phyloP scores from a whole-genome alignment of 352 stramenopile genomes.

The Phytophthora quininea region DNA sequence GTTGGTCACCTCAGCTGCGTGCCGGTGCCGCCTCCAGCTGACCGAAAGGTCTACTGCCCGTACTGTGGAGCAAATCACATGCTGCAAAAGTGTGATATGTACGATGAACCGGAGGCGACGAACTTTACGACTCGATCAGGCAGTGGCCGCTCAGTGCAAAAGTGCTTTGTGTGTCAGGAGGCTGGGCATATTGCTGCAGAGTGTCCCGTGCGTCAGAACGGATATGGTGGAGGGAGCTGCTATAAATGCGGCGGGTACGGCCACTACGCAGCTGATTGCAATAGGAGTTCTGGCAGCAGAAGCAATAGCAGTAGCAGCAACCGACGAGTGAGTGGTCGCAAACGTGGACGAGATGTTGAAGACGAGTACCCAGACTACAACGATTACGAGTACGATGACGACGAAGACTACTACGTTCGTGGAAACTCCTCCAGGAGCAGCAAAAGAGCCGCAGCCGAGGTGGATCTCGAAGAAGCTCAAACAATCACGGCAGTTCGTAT shows the following conservation, averaged over 20 bases:
- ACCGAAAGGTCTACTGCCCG: conserved; percentile 74
- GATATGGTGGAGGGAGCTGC: conserved; percentile 55
- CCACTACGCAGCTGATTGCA: conserved; percentile 58
- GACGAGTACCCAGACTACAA: conserved; percentile 58
- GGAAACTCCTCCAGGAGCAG: conserved; percentile 31
- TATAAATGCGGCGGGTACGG: conserved; percentile 57
- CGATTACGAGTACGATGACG: conserved; percentile 42
- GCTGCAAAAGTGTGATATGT: conserved; percentile 49
- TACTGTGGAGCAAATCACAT: conserved; percentile 68
- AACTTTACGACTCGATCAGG: conserved; percentile 49
- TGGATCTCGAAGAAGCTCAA: conserved; percentile 26
- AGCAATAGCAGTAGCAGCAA: conserved; percentile 18
- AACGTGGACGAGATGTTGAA: conserved; percentile 50
- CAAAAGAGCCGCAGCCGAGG: conserved; percentile 26
- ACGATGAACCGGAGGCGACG: conserved; percentile 47
- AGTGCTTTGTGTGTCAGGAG: conserved; percentile 79
- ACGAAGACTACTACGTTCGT: conserved; percentile 43
- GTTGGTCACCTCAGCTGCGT: conserved; percentile 74
- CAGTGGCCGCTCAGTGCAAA: conserved; percentile 56
- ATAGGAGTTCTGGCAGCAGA: conserved; percentile 20
- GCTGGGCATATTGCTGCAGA: conserved; percentile 73
- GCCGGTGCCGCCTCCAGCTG: conserved; percentile 64
- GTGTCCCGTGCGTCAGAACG: conserved; percentile 54
- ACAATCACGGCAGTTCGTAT: conserved; percentile 26
- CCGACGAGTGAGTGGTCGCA: conserved; percentile 44